Evolutionary conservation across 2,329 filamentous ascomycete species (phyloP), one percentile per base, ranked within the genome.

Genomic region (Davidsoniella eucalypti): DNA sequence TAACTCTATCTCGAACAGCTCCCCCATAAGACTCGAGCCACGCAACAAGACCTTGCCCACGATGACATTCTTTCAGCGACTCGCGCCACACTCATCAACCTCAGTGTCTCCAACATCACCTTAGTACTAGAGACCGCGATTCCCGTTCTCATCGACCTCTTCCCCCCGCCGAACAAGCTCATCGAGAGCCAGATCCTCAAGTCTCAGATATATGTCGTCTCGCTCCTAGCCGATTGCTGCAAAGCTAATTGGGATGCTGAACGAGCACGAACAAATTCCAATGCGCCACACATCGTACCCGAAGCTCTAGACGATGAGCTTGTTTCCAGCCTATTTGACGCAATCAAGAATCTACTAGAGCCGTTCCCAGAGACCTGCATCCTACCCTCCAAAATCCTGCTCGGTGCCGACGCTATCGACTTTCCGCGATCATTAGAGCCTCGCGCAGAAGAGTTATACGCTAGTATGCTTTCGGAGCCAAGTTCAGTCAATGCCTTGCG

Each of bases 221-320:
- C 73, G 44, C 65, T 83, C 40, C 68, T 78, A 36, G 75, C 78
- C 58, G 78, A 82, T 58, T 83, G 79, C 59, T 82, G 77, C 56
- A 69, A 71, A 47, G 71, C 72, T 49, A 71, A 79, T 59, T 82
- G 78, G 77, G 64, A 70, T 25, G 63, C 65, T 38, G 59, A 71
- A 41, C 64, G 67, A 51, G 58, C 53, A 29, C 55, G 58, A 4
- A 51, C 52, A 23, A 46, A 53, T 7, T 49, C 52, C 25, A 54
- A 44, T 26, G 21, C 29, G 44, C 25, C 55, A 54, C 10, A 44
- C 48, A 49, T 53, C 17, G 56, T 54, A 3, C 69, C 67, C 12
- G 61, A 66, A 26, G 58, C 66, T 1, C 61, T 81, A 21, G 68
- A 70, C 18, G 68, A 72, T 44, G 61, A 64, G 18, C 63, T 81